Percentiles rank a stretch among this genome's conserved stretches.
Conservation (phyloP, 164 flowering plant genomes). For the Pachysandra terminalis region DNA sequence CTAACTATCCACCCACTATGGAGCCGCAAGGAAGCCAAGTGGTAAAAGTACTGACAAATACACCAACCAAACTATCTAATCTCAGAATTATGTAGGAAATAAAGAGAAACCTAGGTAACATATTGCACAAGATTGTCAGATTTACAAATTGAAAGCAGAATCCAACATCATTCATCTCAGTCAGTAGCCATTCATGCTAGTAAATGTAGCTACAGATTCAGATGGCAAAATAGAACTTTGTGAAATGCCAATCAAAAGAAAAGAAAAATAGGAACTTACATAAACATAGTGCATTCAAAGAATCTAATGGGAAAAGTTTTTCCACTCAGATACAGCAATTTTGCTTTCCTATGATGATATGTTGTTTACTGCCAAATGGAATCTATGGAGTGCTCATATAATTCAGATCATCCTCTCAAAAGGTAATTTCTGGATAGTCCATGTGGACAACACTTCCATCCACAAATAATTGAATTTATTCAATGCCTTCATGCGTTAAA, state of each 20-base stretch:
- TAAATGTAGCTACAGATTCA: not conserved
- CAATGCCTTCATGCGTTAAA: too few species aligned
- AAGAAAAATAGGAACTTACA: not conserved
- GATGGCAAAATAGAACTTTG: not conserved
- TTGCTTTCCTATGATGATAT: too few species aligned
- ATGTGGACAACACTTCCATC: too few species aligned
- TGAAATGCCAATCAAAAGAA: not conserved
- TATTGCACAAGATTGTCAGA: not conserved
- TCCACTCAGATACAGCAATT: too few species aligned
- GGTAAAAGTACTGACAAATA: not conserved
- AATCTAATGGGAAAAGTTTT: too few species aligned
- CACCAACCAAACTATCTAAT: not conserved
- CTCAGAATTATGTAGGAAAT: not conserved
- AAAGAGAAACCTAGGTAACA: not conserved
- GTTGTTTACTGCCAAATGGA: too few species aligned
- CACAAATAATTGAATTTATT: too few species aligned
- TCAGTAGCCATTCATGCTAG: not conserved
- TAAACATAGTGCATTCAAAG: too few species aligned
- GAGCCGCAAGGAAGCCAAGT: not conserved
- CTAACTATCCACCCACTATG: not conserved
- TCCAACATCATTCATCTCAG: not conserved
- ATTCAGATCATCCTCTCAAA: too few species aligned
- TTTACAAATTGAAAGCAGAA: not conserved
- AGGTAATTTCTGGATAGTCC: too few species aligned
- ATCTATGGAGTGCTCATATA: too few species aligned